Base-by-base conservation (phyloP, 2,329 filamentous ascomycete genomes). In the Grosmannia serpens region DNA sequence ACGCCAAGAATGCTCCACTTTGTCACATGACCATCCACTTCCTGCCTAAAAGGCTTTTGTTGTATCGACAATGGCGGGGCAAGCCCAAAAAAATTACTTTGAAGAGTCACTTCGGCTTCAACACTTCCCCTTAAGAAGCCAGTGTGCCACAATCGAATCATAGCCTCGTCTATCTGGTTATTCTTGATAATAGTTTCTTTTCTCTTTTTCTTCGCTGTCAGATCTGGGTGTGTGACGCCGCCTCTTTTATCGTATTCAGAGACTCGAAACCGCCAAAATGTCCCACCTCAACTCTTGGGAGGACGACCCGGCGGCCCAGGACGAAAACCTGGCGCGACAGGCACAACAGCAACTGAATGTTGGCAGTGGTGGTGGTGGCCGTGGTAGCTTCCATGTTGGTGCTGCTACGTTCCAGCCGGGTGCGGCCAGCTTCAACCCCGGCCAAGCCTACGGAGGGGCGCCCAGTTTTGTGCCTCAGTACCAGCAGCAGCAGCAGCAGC, bases 211-310 rank as follows among this genome's bases (percentile, higher is more conserved):
- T 44, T 22, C 22, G 8, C 10, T 27, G 9, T 29, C n/a, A 5
- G 10, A 44, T 27, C 35, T 20, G 13, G 10, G 35, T 24, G 24
- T 27, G 15, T 20, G 26, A 50, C 26, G 26, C 47, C 26, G 26
- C 26, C 15, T 49, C 46, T 49, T 24, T 49, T 26, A 9, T 26
- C 5, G 7, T 10, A 29, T 27, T 49, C 46, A 17, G 24, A 15
- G 24, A 29, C 26, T 10, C 24, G 22, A 44, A 46, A 27, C 38
- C 20, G 10, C 29, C 35, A 64, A 29, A 51, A 64, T 64, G 63
- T 60, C 91, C 67, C 85, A 91, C 73, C 88, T 90, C 68, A 91
- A 95, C 73, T 96, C 91, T 62, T 97, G 94, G 89, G 91, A 97
- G 76, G 90, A 95, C 69, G 89, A 91, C 68, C 85, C 86, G 68